A percentile compares a stretch with the other conserved stretches of the same genome.
Conservation (phyloP, 192 early-diverging fungal species). For the Coemansia sp. region DNA sequence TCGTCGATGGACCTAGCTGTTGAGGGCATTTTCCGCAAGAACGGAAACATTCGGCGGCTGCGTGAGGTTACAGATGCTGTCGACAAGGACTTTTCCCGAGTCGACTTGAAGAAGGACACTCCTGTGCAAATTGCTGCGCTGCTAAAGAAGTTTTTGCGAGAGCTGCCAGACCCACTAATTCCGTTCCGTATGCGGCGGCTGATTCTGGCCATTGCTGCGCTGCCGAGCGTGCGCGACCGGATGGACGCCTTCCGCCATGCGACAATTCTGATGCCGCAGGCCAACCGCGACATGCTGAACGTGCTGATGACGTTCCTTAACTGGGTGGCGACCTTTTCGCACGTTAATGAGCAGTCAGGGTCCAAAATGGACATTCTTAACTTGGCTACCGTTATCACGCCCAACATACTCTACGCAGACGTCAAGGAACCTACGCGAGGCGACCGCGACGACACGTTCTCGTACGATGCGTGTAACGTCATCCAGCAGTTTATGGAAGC, state of each 20-base stretch:
- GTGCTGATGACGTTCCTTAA: constrained; percentile 87
- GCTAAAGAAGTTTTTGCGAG: constrained; percentile 94
- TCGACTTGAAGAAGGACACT: constrained; percentile 71
- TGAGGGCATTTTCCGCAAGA: constrained; percentile 97
- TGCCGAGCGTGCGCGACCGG: constrained; percentile 55
- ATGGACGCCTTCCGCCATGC: constrained; percentile 77
- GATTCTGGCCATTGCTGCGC: constrained; percentile 78
- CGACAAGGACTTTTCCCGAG: constrained; percentile 75
- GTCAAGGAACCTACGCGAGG: constrained; percentile 77
- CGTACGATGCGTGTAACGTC: constrained; percentile 66
- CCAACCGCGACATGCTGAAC: constrained; percentile 89
- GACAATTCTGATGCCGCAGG: constrained; percentile 81
- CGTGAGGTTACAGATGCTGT: constrained; percentile 82
- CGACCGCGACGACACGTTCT: constrained; percentile 63
- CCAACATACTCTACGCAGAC: constrained; percentile 87
- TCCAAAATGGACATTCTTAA: constrained; percentile 94
- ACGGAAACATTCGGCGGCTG: constrained; percentile 91
- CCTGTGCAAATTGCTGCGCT: constrained; percentile 92
- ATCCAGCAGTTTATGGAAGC: constrained; percentile 68
- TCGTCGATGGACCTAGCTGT: constrained; percentile 71
- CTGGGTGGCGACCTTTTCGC: constrained; percentile 78
- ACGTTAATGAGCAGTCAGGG: constrained; percentile 68
- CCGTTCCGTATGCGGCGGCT: constrained; percentile 85
- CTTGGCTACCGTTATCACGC: constrained; percentile 90
- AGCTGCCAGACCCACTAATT: constrained; percentile 92